Evolutionary conservation across 2,329 filamentous ascomycete species (phyloP).

Genomic region (Tolypocladium pustulatum): DNA sequence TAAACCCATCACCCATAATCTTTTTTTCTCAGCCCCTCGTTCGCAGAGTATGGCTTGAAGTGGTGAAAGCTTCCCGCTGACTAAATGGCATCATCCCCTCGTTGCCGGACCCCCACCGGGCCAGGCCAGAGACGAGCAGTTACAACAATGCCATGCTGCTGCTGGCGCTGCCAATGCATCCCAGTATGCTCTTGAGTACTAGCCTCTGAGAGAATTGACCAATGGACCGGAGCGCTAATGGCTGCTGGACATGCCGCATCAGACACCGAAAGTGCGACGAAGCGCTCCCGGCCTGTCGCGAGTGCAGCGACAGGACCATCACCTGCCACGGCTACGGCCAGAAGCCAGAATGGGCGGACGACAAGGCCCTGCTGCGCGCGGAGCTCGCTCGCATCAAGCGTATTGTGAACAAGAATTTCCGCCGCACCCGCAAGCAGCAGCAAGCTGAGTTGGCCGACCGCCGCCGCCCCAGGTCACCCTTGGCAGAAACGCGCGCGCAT

Average conservation of each 20-base stretch:
- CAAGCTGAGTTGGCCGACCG: not conserved
- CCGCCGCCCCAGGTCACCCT: no score
- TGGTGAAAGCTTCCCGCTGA: no score
- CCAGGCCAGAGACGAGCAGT: not conserved
- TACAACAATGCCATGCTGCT: not conserved
- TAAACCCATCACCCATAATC: no score
- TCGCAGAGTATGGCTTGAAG: no score
- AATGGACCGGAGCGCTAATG: slow-evolving; percentile 9
- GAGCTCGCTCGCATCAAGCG: slow-evolving; percentile 13
- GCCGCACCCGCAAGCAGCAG: slow-evolving; percentile 5
- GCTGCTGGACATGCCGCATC: slow-evolving; percentile 18
- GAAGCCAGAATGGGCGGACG: slow-evolving; percentile 24
- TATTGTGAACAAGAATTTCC: slow-evolving; percentile 13
- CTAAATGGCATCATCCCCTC: no score
- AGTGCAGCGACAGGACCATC: slow-evolving; percentile 12
- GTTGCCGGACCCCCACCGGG: no score
- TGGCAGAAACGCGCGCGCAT: not conserved
- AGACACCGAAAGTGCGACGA: slow-evolving; percentile 19
- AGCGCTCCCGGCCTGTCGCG: slow-evolving; percentile 10
- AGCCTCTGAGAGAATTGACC: not conserved
- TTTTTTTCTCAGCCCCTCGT: no score
- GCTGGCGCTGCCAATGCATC: no score
- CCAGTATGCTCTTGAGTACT: no score
- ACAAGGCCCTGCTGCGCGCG: slow-evolving; percentile 15
- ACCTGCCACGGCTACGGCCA: slow-evolving; percentile 17